Conservation (phyloP, 176 grass and related monocot genomes). For the Aegilops longissima region DNA sequence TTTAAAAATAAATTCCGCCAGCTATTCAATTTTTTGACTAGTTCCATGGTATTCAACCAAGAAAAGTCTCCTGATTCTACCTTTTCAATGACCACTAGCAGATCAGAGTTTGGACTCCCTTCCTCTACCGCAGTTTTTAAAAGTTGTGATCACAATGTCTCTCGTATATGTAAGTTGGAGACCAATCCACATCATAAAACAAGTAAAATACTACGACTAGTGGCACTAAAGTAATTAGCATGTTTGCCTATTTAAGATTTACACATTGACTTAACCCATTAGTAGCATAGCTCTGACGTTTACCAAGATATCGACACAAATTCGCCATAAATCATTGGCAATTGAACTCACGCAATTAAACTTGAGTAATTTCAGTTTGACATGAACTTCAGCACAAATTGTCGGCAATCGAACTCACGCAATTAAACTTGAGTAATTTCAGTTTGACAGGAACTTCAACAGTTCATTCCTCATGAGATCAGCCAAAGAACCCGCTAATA, state of each 20-base stretch:
- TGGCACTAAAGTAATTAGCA: not conserved
- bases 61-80: not conserved
- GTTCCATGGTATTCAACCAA: not conserved
- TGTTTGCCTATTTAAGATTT: not conserved
- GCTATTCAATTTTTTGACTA: not conserved
- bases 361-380: too few species aligned
- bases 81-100: too few species aligned
- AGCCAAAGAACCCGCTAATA: too few species aligned
- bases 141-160: not conserved
- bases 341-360: not conserved
- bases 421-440: too few species aligned
- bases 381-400: too few species aligned
- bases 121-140: not conserved
- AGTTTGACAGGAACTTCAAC: too few species aligned
- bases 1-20: not conserved
- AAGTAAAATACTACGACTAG: not conserved
- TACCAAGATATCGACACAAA: not conserved
- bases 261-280: not conserved
- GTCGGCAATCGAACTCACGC: not conserved
- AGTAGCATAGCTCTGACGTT: not conserved
- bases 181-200: slow-evolving; percentile 28
- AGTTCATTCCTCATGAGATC: too few species aligned
- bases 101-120: not conserved
- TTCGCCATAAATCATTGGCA: not conserved
- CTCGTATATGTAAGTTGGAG: slow-evolving; percentile 28